Evolutionary conservation across 352 stramenopile species (phyloP).

Genomic region (Sclerospora graminicola): DNA sequence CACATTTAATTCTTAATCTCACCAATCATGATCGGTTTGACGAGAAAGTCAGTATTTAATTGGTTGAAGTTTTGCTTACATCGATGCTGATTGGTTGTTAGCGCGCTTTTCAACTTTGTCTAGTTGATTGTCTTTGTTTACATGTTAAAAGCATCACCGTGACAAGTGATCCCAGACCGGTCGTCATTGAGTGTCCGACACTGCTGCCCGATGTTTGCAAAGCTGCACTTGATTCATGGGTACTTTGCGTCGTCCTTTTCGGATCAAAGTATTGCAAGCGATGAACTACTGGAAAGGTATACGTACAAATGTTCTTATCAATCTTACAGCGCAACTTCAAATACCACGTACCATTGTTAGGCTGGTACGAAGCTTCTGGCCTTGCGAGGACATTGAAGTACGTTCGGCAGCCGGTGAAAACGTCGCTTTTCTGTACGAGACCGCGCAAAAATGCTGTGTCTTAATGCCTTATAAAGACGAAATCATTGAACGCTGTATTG

Average conservation of each 20-base stretch:
- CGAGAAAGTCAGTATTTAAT: too few species aligned
- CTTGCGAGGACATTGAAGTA: conserved; percentile 69
- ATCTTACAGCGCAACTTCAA: neutral
- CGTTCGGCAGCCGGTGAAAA: conserved; percentile 76
- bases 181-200: too few species aligned
- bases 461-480: conserved; percentile 48
- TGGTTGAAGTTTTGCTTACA: too few species aligned
- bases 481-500: conserved; percentile 54
- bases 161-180: too few species aligned
- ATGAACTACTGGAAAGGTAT: conserved; percentile 54
- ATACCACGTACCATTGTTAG: conserved; percentile 16
- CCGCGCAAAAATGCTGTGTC: conserved; percentile 32
- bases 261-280: conserved; percentile 38
- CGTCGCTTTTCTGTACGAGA: conserved; percentile 77
- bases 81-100: too few species aligned
- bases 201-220: conserved; percentile 55
- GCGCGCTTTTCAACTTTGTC: too few species aligned
- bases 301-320: neutral
- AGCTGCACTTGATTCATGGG: conserved; percentile 61
- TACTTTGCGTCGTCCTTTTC: conserved; percentile 56
- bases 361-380: conserved; percentile 55
- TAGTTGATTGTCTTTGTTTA: too few species aligned
- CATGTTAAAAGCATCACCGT: too few species aligned
- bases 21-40: too few species aligned
- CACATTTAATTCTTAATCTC: too few species aligned